phyloP scores from a whole-genome alignment of 495 filamentous ascomycete genomes.

The Podospora sp. region DNA sequence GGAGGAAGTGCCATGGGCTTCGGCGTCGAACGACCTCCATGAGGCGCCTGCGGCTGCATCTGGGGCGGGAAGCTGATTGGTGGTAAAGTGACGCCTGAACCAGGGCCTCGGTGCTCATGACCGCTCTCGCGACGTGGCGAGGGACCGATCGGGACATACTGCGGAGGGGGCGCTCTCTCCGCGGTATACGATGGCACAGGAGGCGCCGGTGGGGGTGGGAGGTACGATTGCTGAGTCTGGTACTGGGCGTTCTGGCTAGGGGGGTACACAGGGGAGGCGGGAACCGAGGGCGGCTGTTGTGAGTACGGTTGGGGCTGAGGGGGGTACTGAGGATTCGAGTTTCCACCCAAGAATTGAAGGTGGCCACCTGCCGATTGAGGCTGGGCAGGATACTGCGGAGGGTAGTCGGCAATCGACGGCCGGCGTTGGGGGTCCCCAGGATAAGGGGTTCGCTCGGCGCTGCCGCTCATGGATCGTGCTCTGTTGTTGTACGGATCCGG shows the following conservation, averaged over 20 bases:
- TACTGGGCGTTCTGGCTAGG: slow-evolving; percentile 28
- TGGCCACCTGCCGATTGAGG: slow-evolving; percentile 40
- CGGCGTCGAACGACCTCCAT: slow-evolving; percentile 11
- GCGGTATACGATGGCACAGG: slow-evolving; percentile 40
- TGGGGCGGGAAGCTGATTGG: slow-evolving; percentile 17
- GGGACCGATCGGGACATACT: slow-evolving; percentile 33
- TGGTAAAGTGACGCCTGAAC: slow-evolving; percentile 21
- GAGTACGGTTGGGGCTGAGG: slow-evolving; percentile 46
- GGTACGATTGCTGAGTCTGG: slow-evolving; percentile 35
- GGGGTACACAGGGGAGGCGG: slow-evolving; percentile 48
- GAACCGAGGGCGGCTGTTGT: slow-evolving; percentile 50
- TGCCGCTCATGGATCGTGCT: slow-evolving; percentile 75
- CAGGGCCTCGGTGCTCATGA: slow-evolving; percentile 23
- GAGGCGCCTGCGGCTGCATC: slow-evolving; percentile 2
- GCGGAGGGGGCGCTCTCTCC: slow-evolving; percentile 34
- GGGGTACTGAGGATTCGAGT: slow-evolving; percentile 35
- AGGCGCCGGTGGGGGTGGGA: slow-evolving; percentile 45
- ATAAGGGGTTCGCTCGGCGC: slow-evolving; percentile 54
- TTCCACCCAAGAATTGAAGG: slow-evolving; percentile 38
- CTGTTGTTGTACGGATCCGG: slow-evolving; percentile 57
- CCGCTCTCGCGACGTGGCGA: slow-evolving; percentile 33
- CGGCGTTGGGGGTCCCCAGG: slow-evolving; percentile 55
- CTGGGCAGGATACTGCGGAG: slow-evolving; percentile 44
- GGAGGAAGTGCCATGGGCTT: slow-evolving; percentile 25
- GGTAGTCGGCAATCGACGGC: slow-evolving; percentile 57